Evolutionary conservation across 352 stramenopile species (phyloP), one percentile per base, ranked within the genome.

Genomic region (Phytophthora parvispora): DNA sequence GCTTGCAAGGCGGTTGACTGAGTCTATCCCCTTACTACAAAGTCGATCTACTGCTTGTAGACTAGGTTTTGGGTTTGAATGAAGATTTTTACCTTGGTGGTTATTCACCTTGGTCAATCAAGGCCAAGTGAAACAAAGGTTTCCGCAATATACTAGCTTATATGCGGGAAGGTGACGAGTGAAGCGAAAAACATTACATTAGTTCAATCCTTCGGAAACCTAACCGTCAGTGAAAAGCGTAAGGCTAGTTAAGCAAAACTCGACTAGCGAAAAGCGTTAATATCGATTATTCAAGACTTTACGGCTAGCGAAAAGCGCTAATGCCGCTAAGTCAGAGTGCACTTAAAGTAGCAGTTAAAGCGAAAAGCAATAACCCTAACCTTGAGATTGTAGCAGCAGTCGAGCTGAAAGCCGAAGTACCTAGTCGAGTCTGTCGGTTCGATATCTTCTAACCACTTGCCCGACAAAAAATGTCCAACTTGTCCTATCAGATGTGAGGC

Each of bases 11-110:
- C 18, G 38, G 9, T 47, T 47, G 3, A 47, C 38, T 47, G 38
- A 24, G 16, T 24, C 2, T 47, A 47, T 24, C 18, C 38, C 38
- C 16, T 25, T 47, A 47, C 22, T 36, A 47, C 38, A 18, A 47
- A 47, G 38, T 47, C 38, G 15, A 47, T 47, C 38, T 47, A 47
- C 38, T 47, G 16, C 38, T 47, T 47, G 38, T 47, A 47, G 38
- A 47, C 12, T 47, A 13, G 16, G 15, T 2, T 25, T 24, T 47
- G 38, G 18, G 40, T 47, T 47, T 25, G 18, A 36, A 10, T 36
- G 6, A 10, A 36, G 6, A 10, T 36, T 22, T 47, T 47, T 47
- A 47, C 18, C 2, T 47, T 47, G 22, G 22, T 47, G 16, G 40
- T 47, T 47, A n/a, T 47, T 47, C 40, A 47, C 40, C 40, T 47